Evolutionary conservation across 1,284 basidiomycete genomes (phyloP).

Genomic region (Caloboletus firmus): DNA sequence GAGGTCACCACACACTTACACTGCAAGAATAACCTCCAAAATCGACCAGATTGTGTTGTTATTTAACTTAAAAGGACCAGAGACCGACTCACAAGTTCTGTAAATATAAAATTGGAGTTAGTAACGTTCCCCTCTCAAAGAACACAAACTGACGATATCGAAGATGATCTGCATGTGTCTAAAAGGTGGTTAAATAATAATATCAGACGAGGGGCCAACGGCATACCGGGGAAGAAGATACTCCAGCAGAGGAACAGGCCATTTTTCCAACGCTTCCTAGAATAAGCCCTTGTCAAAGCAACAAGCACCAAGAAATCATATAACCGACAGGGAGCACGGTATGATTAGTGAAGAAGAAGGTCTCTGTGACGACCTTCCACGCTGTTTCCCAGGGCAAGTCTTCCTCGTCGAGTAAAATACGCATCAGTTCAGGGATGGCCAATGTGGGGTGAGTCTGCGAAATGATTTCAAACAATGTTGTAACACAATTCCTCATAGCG

Average conservation of each 20-base stretch:
- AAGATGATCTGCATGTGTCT: constrained; percentile 89
- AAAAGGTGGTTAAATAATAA: background rate
- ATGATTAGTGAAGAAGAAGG: constrained; percentile 94
- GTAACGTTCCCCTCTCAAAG: background rate
- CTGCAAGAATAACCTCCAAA: constrained; percentile 61
- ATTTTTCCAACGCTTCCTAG: constrained; percentile 81
- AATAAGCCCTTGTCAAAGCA: background rate
- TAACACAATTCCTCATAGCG: background rate
- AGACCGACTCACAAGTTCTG: constrained; percentile 49
- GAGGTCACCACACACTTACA: constrained; percentile 35
- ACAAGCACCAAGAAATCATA: background rate
- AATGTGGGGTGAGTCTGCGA: constrained; percentile 86
- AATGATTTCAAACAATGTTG: background rate
- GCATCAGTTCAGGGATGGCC: constrained; percentile 92
- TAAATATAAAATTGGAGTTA: constrained; percentile 2
- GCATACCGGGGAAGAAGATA: constrained; percentile 71
- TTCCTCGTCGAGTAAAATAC: constrained; percentile 86
- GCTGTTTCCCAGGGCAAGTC: constrained; percentile 80
- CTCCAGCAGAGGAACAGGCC: constrained; percentile 82
- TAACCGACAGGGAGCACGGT: constrained; percentile 71
- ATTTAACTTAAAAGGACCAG: background rate
- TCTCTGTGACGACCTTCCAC: constrained; percentile 84
- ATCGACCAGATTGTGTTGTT: background rate
- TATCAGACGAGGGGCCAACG: background rate
- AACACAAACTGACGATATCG: constrained; percentile 65